Base-by-base conservation (phyloP, 495 filamentous ascomycete species). In the Evernia prunastri region DNA sequence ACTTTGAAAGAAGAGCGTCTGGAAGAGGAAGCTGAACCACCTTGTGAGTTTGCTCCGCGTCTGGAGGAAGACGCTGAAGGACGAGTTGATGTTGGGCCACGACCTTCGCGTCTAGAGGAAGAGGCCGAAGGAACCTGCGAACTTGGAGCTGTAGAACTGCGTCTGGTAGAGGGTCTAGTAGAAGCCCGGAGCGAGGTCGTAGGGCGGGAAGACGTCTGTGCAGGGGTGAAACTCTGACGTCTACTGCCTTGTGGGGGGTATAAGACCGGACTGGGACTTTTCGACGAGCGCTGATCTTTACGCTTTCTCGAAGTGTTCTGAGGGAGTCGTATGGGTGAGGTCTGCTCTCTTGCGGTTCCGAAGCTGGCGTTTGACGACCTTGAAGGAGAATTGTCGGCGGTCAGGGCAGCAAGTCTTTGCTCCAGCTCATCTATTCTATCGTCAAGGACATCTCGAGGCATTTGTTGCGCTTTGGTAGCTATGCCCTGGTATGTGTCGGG, bases 1-100 rank as follows among this genome's bases (percentile, higher is more conserved):
- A 56, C 15, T 12, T 35, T 51, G 36, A 63, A 56, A 5, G 51
- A 43, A 15, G 60, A 63, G 25, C 25, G 36, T 40, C 49, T 62
- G 8, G 60, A n/a, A 23, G 47, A 62, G 25, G 36, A 36, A 4
- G 31, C 36, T 37, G 54, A 57, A 57, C 15, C n/a, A 7, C 7
- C 10, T 23, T 11, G 43, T 25, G n/a, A 47, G 43, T 47, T 47
- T 25, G n/a, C 43, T 23, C 6, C 43, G 13, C 36, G 36, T 20
- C 36, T 56, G 35, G 60, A 13, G 29, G 36, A 56, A 29, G 25
- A 15, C 0, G 36, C 29, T 33, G 58, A 59, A 6, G 58, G 58
- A 10, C 23, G 39, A 33, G 23, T 45, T 15, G 13, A 45, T 40
- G 15, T 20, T 6, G 25, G 25, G 20, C 25, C 39, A n/a, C 37